Conservation (phyloP, 2,329 filamentous ascomycete genomes). For the Incumbomyces delicatus region DNA sequence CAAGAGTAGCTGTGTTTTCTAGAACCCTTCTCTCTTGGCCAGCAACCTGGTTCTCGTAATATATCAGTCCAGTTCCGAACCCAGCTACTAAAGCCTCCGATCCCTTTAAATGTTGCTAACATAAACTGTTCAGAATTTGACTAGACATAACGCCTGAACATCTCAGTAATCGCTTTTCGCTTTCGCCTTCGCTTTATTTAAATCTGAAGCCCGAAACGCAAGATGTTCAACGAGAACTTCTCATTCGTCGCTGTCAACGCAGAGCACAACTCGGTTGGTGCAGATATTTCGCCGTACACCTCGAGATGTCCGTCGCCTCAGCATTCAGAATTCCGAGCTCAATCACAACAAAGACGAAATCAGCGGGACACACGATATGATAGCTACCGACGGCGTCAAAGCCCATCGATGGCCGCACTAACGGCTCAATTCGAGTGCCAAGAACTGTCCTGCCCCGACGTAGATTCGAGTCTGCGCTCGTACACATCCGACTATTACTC, state of each 20-base stretch:
- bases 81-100: too few relatives aligned
- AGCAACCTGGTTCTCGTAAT: too few relatives aligned
- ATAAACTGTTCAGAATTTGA: too few relatives aligned
- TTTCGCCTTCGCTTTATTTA: too few relatives aligned
- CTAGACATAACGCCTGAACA: too few relatives aligned
- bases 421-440: constrained; percentile 19
- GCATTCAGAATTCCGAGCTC: constrained; percentile 1
- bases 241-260: constrained; percentile 14
- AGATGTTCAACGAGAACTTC: constrained; percentile 22
- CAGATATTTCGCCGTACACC: constrained; percentile 20
- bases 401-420: constrained; percentile 17
- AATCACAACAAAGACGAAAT: constrained; percentile 3
- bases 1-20: too few relatives aligned
- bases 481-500: constrained; percentile 9
- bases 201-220: not conserved
- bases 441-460: too few relatives aligned
- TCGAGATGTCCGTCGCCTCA: constrained; percentile 18
- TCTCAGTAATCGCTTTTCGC: too few relatives aligned
- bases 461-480: constrained; percentile 13
- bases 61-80: too few relatives aligned
- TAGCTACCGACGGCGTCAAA: constrained; percentile 15
- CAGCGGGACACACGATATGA: constrained; percentile 18
- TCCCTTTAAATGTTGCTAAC: too few relatives aligned
- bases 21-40: too few relatives aligned
- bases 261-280: constrained; percentile 7